These are phyloP conservation scores for Zygosaccharomyces pseudorouxii DNA, from an alignment of 805 yeast genomes.

Conservation along the genomic window DNA sequence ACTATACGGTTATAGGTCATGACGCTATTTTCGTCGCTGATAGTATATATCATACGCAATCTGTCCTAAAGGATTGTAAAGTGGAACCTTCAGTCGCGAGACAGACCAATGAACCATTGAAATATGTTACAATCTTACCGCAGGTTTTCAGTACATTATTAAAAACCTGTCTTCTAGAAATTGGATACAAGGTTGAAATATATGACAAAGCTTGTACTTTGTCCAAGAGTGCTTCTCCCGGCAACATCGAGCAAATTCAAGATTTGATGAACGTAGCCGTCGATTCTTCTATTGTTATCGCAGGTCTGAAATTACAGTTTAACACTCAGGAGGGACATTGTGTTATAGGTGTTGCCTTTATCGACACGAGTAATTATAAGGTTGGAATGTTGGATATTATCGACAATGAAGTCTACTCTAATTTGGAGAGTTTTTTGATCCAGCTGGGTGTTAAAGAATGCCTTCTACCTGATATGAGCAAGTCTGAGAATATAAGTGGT, in stretches of 20 bases:
- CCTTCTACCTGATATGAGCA: slow-evolving; percentile 45
- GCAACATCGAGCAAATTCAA: slow-evolving; percentile 75
- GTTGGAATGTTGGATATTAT: slow-evolving; percentile 74
- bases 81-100: slow-evolving; percentile 36
- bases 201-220: slow-evolving; percentile 64
- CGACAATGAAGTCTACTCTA: slow-evolving; percentile 84
- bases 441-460: slow-evolving; percentile 90
- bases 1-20: slow-evolving; percentile 65
- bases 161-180: slow-evolving; percentile 60
- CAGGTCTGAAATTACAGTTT: slow-evolving; percentile 36
- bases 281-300: slow-evolving; percentile 52
- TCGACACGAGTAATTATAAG: slow-evolving; percentile 63
- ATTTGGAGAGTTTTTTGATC: slow-evolving; percentile 77
- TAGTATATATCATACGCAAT: slow-evolving; percentile 71
- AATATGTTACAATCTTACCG: slow-evolving; percentile 70
- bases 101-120: slow-evolving; percentile 32
- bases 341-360: slow-evolving; percentile 71
- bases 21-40: slow-evolving; percentile 86
- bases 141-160: slow-evolving; percentile 66
- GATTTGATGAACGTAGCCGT: slow-evolving; percentile 52
- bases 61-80: slow-evolving; percentile 61
- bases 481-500: slow-evolving; percentile 18
- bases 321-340: slow-evolving; percentile 35
- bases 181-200: slow-evolving; percentile 74
- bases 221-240: slow-evolving; percentile 73